Percentiles rank a stretch among this genome's conserved stretches.
Evolutionary conservation across 2,329 filamentous ascomycete species (phyloP).

Genomic region (Sordariomycetes sp.): DNA sequence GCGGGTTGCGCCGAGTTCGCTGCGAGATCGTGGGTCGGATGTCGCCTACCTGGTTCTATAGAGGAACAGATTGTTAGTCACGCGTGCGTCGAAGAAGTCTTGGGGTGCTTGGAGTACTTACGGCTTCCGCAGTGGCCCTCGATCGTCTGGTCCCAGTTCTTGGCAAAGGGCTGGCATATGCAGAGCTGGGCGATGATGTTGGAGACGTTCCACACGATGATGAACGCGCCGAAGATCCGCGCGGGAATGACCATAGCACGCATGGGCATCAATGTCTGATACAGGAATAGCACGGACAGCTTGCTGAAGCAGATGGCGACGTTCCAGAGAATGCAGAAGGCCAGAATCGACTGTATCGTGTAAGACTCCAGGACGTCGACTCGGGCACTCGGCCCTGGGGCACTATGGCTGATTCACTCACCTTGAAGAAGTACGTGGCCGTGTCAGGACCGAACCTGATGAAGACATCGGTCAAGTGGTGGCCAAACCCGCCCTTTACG

Average conservation of each 20-base stretch:
- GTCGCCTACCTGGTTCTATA: too few relatives aligned
- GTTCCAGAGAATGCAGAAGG: slow-evolving; percentile 2
- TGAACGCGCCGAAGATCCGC: not conserved
- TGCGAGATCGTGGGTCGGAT: too few relatives aligned
- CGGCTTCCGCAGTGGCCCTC: slow-evolving; percentile 20
- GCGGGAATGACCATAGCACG: not conserved
- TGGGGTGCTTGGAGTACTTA: slow-evolving; percentile 8
- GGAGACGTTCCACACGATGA: not conserved
- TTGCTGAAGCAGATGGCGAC: slow-evolving; percentile 2
- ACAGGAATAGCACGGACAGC: slow-evolving; percentile 2
- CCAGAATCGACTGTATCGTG: not conserved
- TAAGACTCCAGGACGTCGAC: not conserved
- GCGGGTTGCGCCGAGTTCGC: too few relatives aligned
- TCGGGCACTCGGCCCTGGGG: not conserved
- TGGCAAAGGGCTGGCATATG: slow-evolving; percentile 23
- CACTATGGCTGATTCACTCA: not conserved
- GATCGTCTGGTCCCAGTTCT: slow-evolving; percentile 21
- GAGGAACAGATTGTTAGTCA: too few relatives aligned
- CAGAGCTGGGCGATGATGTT: slow-evolving; percentile 8
- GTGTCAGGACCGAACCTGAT: slow-evolving; percentile 5
- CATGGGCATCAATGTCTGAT: slow-evolving; percentile 1
- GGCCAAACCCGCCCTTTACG: slow-evolving; percentile 5
- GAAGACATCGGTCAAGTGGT: slow-evolving; percentile 4
- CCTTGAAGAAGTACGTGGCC: slow-evolving; percentile 6
- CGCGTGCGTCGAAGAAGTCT: too few relatives aligned